Conservation (phyloP, 192 early-diverging fungal genomes). For the Endogone sp. region DNA sequence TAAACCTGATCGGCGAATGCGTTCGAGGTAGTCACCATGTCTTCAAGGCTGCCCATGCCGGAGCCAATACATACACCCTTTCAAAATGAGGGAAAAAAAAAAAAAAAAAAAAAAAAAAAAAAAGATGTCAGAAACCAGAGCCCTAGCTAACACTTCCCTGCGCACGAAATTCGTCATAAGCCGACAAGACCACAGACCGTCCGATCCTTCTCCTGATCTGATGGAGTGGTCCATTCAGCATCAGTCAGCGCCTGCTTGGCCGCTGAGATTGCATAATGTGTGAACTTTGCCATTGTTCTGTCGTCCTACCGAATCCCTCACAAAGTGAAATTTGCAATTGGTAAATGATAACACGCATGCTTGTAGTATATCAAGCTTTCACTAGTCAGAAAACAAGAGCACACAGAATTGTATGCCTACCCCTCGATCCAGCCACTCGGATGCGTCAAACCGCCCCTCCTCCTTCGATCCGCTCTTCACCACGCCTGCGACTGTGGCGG, state of each 20-base stretch:
- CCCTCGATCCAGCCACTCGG: conserved; percentile 71
- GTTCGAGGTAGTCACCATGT: conserved; percentile 57
- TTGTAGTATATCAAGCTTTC: background rate
- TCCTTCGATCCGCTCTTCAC: conserved; percentile 51
- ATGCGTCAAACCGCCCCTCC: conserved; percentile 61
- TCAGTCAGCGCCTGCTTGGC: conserved; percentile 84
- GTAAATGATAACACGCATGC: background rate
- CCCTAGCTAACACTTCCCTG: background rate
- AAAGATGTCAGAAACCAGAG: conserved; percentile 5
- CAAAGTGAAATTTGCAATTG: too few species aligned
- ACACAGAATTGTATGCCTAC: conserved; percentile 37
- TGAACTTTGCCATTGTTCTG: conserved; percentile 75
- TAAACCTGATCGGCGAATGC: conserved; percentile 53
- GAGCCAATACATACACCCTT: conserved; percentile 94
- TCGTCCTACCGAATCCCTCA: conserved; percentile 52
- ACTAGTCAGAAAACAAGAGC: background rate
- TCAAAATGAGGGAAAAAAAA: background rate
- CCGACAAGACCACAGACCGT: conserved; percentile 47
- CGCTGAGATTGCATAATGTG: conserved; percentile 81
- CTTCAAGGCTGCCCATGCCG: conserved; percentile 90
- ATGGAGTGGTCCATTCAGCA: conserved; percentile 61
- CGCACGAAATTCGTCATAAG: background rate
- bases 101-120: conserved; percentile 3
- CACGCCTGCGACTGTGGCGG: conserved; percentile 72
- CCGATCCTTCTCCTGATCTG: conserved; percentile 53